Base-by-base conservation (phyloP, 345 rosid species). In the Passiflora organensis region DNA sequence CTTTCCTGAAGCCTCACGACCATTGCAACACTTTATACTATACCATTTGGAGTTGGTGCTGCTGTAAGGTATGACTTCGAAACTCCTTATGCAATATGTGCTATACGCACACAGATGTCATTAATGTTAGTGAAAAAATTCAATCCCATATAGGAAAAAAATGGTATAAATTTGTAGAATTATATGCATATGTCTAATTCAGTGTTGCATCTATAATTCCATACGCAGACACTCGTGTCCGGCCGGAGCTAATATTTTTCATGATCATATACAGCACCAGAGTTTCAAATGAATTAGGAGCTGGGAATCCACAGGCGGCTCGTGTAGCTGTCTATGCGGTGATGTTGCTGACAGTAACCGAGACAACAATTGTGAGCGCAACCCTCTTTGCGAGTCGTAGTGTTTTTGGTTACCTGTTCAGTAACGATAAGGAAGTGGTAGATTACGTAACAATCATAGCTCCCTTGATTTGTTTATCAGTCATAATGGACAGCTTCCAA, bases 201-300 rank as follows among this genome's bases (percentile, higher is more conserved):
- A n/a, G n/a, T n/a, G n/a, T n/a, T n/a, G n/a, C n/a, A n/a, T n/a
- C n/a, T n/a, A n/a, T n/a, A n/a, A n/a, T n/a, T n/a, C n/a, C n/a
- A n/a, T n/a, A n/a, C n/a, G n/a, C n/a, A n/a, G n/a, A n/a, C n/a
- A n/a, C n/a, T n/a, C n/a, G n/a, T n/a, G n/a, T n/a, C n/a, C n/a
- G n/a, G n/a, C n/a, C n/a, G n/a, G n/a, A n/a, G n/a, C 10, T 15
- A 23, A 42, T 0, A 42, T 41, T 6, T 10, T 4, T 6, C 42
- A 20, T 41, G 21, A 55, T 12, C 19, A 14, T 23, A 21, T 12
- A 34, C 13, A 67, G 71, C 65, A 67, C 65, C 3, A 59, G 70
- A 53, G 50, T 66, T 11, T 48, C 70, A 23, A 66, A 66, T 28
- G 70, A 66, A 59, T 17, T 66, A 48, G 71, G 71, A 53, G 65